phyloP scores from a whole-genome alignment of 2,329 filamentous ascomycete species.

The Didymellaceae sp. region DNA sequence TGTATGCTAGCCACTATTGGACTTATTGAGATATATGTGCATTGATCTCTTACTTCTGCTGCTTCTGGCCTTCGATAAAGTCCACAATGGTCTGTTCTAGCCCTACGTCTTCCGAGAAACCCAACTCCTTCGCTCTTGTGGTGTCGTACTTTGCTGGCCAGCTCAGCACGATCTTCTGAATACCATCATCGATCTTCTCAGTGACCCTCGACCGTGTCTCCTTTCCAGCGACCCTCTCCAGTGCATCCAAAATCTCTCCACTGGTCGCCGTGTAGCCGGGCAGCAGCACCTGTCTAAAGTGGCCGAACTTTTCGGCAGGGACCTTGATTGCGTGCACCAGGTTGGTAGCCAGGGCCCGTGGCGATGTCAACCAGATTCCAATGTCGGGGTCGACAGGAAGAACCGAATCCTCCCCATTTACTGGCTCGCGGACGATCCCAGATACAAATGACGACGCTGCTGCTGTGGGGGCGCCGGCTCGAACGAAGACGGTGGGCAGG shows the following conservation, averaged over 20 bases:
- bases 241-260: conserved; percentile 62
- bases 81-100: conserved; percentile 56
- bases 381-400: conserved; percentile 60
- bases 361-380: conserved; percentile 64
- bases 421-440: conserved; percentile 69
- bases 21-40: too few species aligned
- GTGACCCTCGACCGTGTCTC: conserved; percentile 59
- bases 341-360: conserved; percentile 61
- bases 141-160: conserved; percentile 65
- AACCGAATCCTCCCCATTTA: conserved; percentile 60
- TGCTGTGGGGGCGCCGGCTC: conserved; percentile 65
- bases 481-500: conserved; percentile 67
- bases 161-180: conserved; percentile 61
- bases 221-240: conserved; percentile 62
- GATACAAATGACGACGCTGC: conserved; percentile 70
- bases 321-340: conserved; percentile 60
- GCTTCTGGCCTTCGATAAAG: conserved; percentile 46
- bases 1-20: too few species aligned
- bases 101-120: conserved; percentile 58
- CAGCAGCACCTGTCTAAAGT: conserved; percentile 60
- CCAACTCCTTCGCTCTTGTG: conserved; percentile 62
- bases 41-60: conserved; percentile 13
- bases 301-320: conserved; percentile 58
- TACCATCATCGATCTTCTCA: conserved; percentile 58
- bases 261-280: conserved; percentile 63